These are phyloP conservation scores for Diospyros kaki DNA, from an alignment of 148 eudicot genomes.

Conservation along the genomic window DNA sequence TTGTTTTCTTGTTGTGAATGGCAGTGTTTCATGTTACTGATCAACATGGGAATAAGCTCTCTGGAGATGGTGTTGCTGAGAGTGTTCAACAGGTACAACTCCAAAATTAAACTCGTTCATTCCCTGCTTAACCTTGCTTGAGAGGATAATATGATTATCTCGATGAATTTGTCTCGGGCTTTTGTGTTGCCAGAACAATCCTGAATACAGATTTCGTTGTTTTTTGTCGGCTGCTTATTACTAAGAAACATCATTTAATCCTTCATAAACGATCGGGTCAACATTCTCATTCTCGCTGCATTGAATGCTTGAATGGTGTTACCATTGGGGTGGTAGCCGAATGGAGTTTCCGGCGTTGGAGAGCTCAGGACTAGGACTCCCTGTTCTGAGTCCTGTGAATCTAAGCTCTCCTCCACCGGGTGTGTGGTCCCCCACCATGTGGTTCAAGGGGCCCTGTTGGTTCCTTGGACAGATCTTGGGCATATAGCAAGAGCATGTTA, in stretches of 20 bases:
- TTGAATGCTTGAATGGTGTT: neutral
- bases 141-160: neutral
- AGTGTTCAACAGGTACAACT: slow-evolving; percentile 66
- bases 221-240: neutral
- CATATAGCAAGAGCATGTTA: too few relatives aligned
- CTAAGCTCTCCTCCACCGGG: too few relatives aligned
- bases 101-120: neutral
- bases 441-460: too few relatives aligned
- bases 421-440: too few relatives aligned
- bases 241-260: neutral
- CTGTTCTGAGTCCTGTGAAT: too few relatives aligned
- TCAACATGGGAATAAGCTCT: slow-evolving; percentile 68
- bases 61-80: slow-evolving; percentile 59
- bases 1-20: slow-evolving; percentile 3
- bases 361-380: too few relatives aligned
- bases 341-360: too few relatives aligned
- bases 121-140: neutral
- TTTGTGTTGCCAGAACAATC: neutral
- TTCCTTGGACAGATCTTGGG: too few relatives aligned
- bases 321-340: too few relatives aligned
- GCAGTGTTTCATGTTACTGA: slow-evolving; percentile 79
- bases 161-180: neutral
- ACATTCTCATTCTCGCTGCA: neutral
- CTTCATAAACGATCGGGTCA: neutral
- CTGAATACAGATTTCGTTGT: neutral